Conservation (phyloP, 192 early-diverging fungal species). For the Oehlia diaphana region DNA sequence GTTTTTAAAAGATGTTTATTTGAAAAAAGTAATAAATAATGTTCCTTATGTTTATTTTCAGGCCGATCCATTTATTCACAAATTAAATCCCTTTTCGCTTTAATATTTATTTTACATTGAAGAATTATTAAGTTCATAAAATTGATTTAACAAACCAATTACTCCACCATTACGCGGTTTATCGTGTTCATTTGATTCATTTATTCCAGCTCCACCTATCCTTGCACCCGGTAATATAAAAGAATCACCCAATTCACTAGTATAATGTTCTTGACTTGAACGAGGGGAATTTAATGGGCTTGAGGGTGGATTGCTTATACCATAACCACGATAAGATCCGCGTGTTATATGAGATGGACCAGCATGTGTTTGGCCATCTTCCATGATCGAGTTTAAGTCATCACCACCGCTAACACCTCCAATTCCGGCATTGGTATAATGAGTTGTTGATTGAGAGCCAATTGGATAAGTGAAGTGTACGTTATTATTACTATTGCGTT, state of each 20-base stretch:
- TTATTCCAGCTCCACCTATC: constrained; percentile 11
- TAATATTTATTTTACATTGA: constrained; percentile 31
- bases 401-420: neutral
- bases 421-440: neutral
- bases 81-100: too few species aligned
- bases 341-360: neutral
- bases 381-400: neutral
- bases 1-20: neutral
- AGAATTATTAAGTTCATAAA: constrained; percentile 57
- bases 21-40: neutral
- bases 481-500: constrained; percentile 3
- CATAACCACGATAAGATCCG: neutral
- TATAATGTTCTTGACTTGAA: constrained; percentile 15
- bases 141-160: constrained; percentile 53
- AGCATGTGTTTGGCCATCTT: neutral
- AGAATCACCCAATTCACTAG: constrained; percentile 38
- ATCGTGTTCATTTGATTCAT: constrained; percentile 36
- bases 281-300: neutral
- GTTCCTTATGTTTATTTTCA: neutral
- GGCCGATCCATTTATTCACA: neutral
- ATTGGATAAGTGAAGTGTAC: constrained; percentile 20
- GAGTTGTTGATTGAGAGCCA: constrained; percentile 6
- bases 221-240: constrained; percentile 11
- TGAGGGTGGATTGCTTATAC: neutral
- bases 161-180: constrained; percentile 35